phyloP scores from a whole-genome alignment of 2,329 filamentous ascomycete species.

The Monosporascus sp. region DNA sequence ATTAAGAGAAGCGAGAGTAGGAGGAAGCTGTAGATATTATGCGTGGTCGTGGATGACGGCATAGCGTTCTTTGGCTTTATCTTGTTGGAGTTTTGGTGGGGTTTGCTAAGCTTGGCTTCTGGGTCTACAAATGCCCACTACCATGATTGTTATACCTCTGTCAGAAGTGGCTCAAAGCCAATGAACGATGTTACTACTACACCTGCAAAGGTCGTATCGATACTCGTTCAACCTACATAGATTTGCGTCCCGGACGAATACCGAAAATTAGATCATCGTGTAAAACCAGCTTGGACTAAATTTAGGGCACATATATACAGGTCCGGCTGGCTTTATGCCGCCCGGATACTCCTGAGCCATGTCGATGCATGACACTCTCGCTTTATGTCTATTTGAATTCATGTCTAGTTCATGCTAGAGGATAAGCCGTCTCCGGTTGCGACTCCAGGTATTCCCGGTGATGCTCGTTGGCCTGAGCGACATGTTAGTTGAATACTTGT shows the following conservation, averaged over 20 bases:
- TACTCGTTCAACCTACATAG: neutral
- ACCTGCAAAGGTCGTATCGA: no score
- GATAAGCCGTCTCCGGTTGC: slow-evolving; percentile 74
- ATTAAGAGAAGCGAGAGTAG: slow-evolving; percentile 44
- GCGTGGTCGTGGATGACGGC: slow-evolving; percentile 33
- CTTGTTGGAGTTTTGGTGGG: slow-evolving; percentile 18
- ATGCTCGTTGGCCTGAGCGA: slow-evolving; percentile 77
- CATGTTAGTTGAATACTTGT: slow-evolving; percentile 16
- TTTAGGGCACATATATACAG: neutral
- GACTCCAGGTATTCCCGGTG: slow-evolving; percentile 81
- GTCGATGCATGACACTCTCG: slow-evolving; percentile 4
- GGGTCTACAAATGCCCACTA: neutral
- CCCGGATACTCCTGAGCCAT: neutral
- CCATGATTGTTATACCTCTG: neutral
- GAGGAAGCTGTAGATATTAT: slow-evolving; percentile 35
- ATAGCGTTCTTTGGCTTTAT: slow-evolving; percentile 20
- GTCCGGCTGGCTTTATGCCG: neutral
- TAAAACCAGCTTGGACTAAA: neutral
- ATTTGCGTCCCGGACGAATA: slow-evolving; percentile 2
- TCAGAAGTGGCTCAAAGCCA: no score
- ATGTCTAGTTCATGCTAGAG: slow-evolving; percentile 48
- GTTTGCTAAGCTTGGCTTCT: slow-evolving; percentile 5
- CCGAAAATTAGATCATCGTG: neutral
- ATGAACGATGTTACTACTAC: no score
- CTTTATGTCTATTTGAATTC: neutral